These are phyloP conservation scores for Fusarium acutatum DNA, from an alignment of 2,329 filamentous ascomycete species.

Conservation along the genomic window DNA sequence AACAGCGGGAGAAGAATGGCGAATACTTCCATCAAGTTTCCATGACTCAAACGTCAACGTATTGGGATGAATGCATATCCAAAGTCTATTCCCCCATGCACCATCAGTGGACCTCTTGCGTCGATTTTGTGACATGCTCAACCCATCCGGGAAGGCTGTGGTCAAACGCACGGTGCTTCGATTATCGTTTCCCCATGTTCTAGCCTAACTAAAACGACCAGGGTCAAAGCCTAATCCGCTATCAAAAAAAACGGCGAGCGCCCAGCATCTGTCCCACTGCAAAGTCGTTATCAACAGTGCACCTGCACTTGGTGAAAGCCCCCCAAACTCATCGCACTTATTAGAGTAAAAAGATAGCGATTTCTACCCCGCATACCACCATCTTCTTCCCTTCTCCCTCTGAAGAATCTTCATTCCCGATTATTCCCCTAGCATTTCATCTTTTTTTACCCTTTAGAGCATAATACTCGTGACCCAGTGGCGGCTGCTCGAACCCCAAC, in stretches of 20 bases:
- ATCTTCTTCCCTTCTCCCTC: not conserved
- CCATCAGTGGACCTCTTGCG: not conserved
- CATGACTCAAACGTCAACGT: not conserved
- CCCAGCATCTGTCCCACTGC: not conserved
- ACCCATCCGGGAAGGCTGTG: not conserved
- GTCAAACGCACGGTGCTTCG: not conserved
- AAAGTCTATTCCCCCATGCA: not conserved
- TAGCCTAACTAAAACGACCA: not conserved
- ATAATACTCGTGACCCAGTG: not conserved
- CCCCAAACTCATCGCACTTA: not conserved
- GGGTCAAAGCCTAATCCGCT: not conserved
- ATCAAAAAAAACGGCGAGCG: not conserved
- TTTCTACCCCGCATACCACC: not conserved
- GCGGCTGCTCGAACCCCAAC: constrained; percentile 5
- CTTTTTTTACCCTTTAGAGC: not conserved
- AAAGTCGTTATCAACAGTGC: constrained; percentile 5
- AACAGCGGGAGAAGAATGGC: not conserved
- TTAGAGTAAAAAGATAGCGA: not conserved
- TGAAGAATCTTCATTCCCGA: not conserved
- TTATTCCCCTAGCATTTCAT: not conserved
- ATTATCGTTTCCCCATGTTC: not conserved
- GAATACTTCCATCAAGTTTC: not conserved
- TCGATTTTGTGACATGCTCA: not conserved
- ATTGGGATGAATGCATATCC: not conserved
- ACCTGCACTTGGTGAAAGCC: not conserved